Base-by-base conservation (phyloP, 1,284 basidiomycete genomes). In the Austroboletus niveus region DNA sequence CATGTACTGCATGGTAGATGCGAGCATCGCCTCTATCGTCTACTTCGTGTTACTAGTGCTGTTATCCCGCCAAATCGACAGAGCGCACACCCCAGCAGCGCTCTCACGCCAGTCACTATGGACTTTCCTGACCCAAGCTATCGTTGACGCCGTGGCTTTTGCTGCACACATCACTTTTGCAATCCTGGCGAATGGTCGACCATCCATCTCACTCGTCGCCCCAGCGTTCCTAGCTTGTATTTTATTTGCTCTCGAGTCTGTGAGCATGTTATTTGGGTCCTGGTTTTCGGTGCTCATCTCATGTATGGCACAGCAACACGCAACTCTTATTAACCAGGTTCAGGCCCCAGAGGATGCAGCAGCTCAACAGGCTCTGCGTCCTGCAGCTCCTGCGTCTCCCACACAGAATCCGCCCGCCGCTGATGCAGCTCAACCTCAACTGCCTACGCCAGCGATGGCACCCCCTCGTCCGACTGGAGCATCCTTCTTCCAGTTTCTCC, bases 131-230 rank as follows among this genome's bases (percentile, higher is more conserved):
- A 73, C 84, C 12, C 89, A 93, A 67, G 80, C 85, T 9, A 79
- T 86, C 3, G 79, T 89, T 12, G 92, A 95, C 63, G 81, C 87
- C 0, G 83, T 92, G 45, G 84, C 89, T 1, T 94, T 94, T 63
- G 86, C 88, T 24, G 86, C 87, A 57, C 90, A 94, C 61, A 82
- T 93, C 45, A 92, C 90, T 0, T 85, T 94, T 52, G 89, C 88
- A 3, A 85, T 94, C 46, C 72, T 93, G 34, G 83, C 87, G 2
- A 87, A 92, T 54, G 91, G 91, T 43, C 75, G 84, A 44, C 81
- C 90, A 3, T 88, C 88, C 1, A 66, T 94, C 27, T 84, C 90
- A 0, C 75, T 93, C 30, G 77, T 94, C 36, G 87, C 88, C 0
- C 90, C 92, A 1, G 89, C 89, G 0, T 94, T 93, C 62, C 62